Evolutionary conservation across 306 rosid genomes (phyloP).

Genomic region (Cajanus cajan): DNA sequence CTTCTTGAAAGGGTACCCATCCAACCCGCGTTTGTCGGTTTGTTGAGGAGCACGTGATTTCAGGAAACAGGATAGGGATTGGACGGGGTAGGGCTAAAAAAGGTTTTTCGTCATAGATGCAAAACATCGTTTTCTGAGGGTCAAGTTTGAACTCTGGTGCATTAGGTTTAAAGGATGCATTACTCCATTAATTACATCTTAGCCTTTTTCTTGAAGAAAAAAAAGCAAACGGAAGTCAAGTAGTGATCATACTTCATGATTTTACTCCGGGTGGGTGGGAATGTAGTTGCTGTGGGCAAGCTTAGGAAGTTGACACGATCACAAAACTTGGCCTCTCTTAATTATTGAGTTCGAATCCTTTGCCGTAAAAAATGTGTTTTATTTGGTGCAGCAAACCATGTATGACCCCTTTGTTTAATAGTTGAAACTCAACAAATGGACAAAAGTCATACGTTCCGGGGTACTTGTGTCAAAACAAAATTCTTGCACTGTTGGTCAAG

Average conservation of each 20-base stretch:
- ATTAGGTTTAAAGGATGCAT: background rate
- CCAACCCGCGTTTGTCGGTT: constrained; percentile 16
- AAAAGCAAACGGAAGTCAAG: background rate
- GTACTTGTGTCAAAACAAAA: background rate
- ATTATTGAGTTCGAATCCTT: background rate
- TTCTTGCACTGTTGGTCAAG: background rate
- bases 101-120: background rate
- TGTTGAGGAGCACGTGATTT: constrained; percentile 30
- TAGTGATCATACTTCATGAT: background rate
- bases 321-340: background rate
- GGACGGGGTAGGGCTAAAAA: background rate
- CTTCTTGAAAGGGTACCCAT: constrained; percentile 1
- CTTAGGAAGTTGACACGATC: constrained; percentile 10
- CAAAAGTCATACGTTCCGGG: background rate
- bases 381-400: background rate
- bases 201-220: background rate
- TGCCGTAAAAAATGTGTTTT: background rate
- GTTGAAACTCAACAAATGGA: background rate
- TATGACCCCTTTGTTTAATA: background rate
- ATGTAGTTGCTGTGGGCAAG: background rate
- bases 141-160: background rate
- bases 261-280: background rate
- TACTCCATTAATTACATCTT: background rate
- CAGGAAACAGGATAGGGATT: constrained; percentile 14
- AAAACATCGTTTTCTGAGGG: background rate